Base-by-base conservation (phyloP, 2,329 filamentous ascomycete genomes). In the Balansia obtecta region DNA sequence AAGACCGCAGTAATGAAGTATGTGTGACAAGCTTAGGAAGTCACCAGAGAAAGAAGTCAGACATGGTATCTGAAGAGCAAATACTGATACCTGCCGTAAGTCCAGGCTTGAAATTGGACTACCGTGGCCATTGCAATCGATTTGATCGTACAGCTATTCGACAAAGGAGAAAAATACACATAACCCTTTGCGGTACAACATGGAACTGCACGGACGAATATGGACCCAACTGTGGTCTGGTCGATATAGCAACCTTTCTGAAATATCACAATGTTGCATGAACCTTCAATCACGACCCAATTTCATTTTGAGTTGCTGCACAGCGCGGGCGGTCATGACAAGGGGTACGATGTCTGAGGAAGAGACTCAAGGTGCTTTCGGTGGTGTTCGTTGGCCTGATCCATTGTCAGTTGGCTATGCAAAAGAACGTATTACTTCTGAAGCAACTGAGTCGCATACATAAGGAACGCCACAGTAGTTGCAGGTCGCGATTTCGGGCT, bases 401-500 rank as follows among this genome's bases (percentile, higher is more conserved):
- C 13, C 22, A 4, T 15, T 10, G 42, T 53, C 18, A 50, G 51
- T 48, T 2, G 10, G 9, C 18, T 37, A 39, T 6, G 8, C n/a
- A 15, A 4, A 30, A 6, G 30, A 15, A 39, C 30, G 34, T n/a
- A 8, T 15, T 16, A 44, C 13, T 34, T 34, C 43, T 10, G 15
- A 49, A 20, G 27, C 7, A 33, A 9, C 27, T 11, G n/a, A 12
- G n/a, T 43, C 10, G 70, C 90, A 65, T 78, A 97, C 93, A 66
- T 83, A 98, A 60, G 93, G 93, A 58, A 93, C 67, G 49, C 93
- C 93, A 66, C 93, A 98, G 74, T 98, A 98, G 63, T 79, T 84
- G 76, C 93, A 98, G 65, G 75, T 75, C 69, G 81, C 80, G 61
- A 98, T 95, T 74, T 97, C 83, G 42, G 93, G 87, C 77, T 96